These are phyloP conservation scores for Solanum peruvianum DNA, from an alignment of 257 asterid genomes.

Conservation along the genomic window DNA sequence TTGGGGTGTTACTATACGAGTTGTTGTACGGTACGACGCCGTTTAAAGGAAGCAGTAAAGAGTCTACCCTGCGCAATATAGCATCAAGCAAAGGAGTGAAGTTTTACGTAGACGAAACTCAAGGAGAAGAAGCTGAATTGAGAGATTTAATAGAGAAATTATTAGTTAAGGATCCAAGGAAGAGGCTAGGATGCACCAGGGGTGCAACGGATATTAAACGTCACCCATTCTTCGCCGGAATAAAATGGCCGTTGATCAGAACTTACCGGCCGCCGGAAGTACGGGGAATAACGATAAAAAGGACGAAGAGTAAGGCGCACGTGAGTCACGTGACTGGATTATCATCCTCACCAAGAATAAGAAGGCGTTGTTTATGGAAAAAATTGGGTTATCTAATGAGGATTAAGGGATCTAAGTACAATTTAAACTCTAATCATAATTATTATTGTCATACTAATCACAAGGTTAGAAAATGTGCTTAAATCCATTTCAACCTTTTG, in stretches of 20 bases:
- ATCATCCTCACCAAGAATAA: conserved; percentile 21
- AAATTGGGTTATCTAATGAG: conserved; percentile 41
- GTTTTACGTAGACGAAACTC: conserved; percentile 17
- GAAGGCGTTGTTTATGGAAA: conserved; percentile 68
- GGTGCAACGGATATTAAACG: conserved; percentile 94
- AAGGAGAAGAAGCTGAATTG: conserved; percentile 31
- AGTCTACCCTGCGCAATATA: conserved; percentile 83
- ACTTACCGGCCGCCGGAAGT: conserved; percentile 76
- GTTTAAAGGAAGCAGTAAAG: conserved; percentile 73
- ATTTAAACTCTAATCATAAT: conserved; percentile 52
- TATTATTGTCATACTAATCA: conserved; percentile 34
- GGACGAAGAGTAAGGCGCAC: conserved; percentile 40
- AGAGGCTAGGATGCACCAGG: conserved; percentile 64
- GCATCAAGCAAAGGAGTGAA: conserved; percentile 60
- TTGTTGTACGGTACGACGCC: conserved; percentile 64
- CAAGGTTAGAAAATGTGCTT: conserved; percentile 23
- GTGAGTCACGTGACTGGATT: conserved; percentile 34
- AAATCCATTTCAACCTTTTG: neutral
- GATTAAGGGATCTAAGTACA: conserved; percentile 38
- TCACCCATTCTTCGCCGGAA: conserved; percentile 75
- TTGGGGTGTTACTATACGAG: conserved; percentile 69
- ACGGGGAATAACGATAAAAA: conserved; percentile 49
- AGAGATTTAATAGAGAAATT: conserved; percentile 59
- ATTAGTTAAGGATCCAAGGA: conserved; percentile 66
- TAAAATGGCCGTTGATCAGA: conserved; percentile 89